Conservation (phyloP, 2,329 filamentous ascomycete species). For the Aureobasidium sp. region DNA sequence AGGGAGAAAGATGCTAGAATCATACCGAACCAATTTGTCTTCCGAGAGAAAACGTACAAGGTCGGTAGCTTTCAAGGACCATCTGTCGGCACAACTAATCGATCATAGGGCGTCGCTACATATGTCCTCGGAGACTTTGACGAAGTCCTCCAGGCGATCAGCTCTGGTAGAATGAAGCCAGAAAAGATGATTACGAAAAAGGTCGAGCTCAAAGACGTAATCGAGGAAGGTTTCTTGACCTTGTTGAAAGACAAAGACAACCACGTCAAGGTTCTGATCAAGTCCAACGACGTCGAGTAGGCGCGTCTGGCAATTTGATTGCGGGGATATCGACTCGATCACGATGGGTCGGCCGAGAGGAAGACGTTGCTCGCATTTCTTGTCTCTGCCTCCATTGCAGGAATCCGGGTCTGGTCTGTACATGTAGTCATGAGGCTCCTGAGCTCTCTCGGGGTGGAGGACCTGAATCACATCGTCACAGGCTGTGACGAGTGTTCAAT, state of each 20-base stretch:
- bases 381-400: neutral
- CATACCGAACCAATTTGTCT: constrained; percentile 45
- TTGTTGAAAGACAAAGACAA: constrained; percentile 44
- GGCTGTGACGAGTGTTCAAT: neutral
- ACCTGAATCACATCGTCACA: neutral
- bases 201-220: constrained; percentile 40
- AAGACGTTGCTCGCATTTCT: neutral
- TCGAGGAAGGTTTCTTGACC: constrained; percentile 41
- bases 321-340: neutral
- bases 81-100: neutral
- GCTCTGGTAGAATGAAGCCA: constrained; percentile 37
- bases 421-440: constrained; percentile 10
- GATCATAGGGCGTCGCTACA: constrained; percentile 37
- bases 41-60: constrained; percentile 47
- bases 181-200: constrained; percentile 44
- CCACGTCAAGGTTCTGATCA: constrained; percentile 43
- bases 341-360: neutral
- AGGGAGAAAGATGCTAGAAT: constrained; percentile 43
- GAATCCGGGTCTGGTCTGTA: neutral
- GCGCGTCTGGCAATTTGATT: neutral
- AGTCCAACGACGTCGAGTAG: constrained; percentile 1
- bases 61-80: constrained; percentile 17
- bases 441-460: neutral
- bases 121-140: constrained; percentile 48
- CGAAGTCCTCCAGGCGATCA: constrained; percentile 41